Conservation (phyloP, 2,329 filamentous ascomycete species). For the Venturia asperata region DNA sequence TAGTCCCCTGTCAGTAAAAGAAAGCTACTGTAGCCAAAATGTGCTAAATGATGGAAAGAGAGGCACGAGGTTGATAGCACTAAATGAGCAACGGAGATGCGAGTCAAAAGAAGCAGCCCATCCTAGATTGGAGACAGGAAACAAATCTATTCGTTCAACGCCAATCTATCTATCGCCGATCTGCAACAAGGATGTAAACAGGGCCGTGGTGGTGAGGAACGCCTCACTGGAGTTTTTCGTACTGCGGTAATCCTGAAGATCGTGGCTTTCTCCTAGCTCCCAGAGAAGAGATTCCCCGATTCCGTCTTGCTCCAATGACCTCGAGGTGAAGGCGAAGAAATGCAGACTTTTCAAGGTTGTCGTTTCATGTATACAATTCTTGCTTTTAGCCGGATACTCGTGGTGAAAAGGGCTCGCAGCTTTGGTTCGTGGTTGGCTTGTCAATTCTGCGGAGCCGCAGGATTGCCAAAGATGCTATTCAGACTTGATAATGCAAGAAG, state of each 20-base stretch:
- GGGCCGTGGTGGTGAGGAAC: neutral
- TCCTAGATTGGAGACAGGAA: neutral
- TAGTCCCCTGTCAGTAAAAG: neutral
- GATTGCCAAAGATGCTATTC: neutral
- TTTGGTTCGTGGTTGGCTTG: neutral
- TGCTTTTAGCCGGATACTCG: neutral
- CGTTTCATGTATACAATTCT: neutral
- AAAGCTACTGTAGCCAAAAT: neutral
- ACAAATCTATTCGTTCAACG: neutral
- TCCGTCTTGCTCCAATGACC: neutral
- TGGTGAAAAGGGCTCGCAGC: neutral
- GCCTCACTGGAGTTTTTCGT: neutral
- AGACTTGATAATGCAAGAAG: neutral
- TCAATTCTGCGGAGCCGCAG: too few relatives aligned
- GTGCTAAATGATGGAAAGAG: neutral
- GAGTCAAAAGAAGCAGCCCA: neutral
- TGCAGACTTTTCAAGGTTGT: neutral
- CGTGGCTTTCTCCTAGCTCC: neutral
- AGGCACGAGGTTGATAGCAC: neutral
- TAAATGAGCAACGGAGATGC: neutral
- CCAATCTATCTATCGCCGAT: conserved; percentile 12
- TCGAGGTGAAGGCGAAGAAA: neutral
- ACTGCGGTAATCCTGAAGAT: neutral
- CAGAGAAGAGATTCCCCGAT: neutral
- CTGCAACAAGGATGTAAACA: conserved; percentile 10